Evolutionary conservation across 1,139 yeast genomes (phyloP).

Genomic region (Geotrichum fermentans): DNA sequence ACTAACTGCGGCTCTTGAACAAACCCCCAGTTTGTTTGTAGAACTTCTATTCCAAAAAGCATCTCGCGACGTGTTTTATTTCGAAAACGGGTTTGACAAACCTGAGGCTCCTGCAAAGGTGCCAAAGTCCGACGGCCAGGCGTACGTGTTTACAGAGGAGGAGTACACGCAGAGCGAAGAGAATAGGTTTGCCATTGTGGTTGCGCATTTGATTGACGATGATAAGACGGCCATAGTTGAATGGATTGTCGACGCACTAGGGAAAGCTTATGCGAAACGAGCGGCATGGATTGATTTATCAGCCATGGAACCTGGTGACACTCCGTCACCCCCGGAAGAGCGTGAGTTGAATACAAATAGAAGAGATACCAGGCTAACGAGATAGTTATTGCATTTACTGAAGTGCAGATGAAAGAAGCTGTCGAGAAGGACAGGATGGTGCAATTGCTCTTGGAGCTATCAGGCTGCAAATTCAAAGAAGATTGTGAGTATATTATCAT

Average conservation of each 20-base stretch:
- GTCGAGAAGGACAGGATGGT: constrained; percentile 32
- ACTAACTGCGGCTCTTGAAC: constrained; percentile 48
- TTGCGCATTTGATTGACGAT: constrained; percentile 48
- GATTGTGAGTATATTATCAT: not conserved
- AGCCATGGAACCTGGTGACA: constrained; percentile 5
- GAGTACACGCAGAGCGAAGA: constrained; percentile 28
- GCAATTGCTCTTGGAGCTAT: constrained; percentile 30
- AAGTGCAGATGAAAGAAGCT: constrained; percentile 20
- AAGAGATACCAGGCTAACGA: not conserved
- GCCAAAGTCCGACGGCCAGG: not conserved
- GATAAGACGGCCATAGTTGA: constrained; percentile 43
- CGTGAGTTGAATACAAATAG: constrained; percentile 7
- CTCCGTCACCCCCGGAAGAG: constrained; percentile 13
- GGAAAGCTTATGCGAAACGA: constrained; percentile 29
- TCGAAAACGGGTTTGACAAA: constrained; percentile 54
- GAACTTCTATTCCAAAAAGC: constrained; percentile 63
- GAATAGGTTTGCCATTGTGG: constrained; percentile 40
- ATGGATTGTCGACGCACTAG: constrained; percentile 45
- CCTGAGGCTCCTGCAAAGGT: constrained; percentile 16
- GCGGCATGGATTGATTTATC: constrained; percentile 20
- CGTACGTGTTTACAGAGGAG: constrained; percentile 21
- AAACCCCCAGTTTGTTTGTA: constrained; percentile 54
- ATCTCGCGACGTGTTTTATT: constrained; percentile 45
- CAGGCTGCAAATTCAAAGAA: constrained; percentile 27
- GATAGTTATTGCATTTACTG: constrained; percentile 11